Conservation (phyloP, 2,329 filamentous ascomycete genomes). For the Biscogniauxia marginata region DNA sequence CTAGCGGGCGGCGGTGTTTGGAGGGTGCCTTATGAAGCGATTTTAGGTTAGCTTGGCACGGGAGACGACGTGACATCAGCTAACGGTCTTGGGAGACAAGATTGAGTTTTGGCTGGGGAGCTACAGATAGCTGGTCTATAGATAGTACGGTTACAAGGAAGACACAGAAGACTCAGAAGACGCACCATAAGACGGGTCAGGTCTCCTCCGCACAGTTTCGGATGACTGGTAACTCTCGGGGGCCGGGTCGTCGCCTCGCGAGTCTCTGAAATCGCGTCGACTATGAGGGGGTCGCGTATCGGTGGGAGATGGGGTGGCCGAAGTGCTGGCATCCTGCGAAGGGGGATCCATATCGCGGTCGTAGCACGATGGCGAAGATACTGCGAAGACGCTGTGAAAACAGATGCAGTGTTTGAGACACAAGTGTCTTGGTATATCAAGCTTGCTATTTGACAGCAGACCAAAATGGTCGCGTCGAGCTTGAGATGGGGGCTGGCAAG, state of each 20-base stretch:
- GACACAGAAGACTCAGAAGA: conserved; percentile 10
- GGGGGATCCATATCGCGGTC: conserved; percentile 46
- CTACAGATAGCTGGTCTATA: conserved; percentile 1
- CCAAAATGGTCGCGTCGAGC: conserved; percentile 4
- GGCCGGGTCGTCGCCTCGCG: conserved; percentile 40
- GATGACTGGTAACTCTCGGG: conserved; percentile 58
- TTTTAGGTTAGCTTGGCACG: conserved; percentile 22
- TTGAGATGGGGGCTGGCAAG: not conserved
- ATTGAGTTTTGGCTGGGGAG: conserved; percentile 11
- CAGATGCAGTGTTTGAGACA: conserved; percentile 12
- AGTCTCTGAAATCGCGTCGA: conserved; percentile 30
- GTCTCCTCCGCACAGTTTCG: conserved; percentile 58
- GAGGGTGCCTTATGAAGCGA: conserved; percentile 33
- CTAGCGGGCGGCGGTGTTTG: conserved; percentile 31
- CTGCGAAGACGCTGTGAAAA: conserved; percentile 15
- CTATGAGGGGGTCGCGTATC: conserved; percentile 46
- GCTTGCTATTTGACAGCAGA: conserved; percentile 2
- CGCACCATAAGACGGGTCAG: conserved; percentile 58
- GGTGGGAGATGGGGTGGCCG: conserved; percentile 45
- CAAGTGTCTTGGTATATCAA: not conserved
- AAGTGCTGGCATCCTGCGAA: conserved; percentile 38
- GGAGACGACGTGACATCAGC: conserved; percentile 12
- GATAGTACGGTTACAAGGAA: conserved; percentile 9
- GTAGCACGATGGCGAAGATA: conserved; percentile 7
- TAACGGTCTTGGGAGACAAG: conserved; percentile 3